Conservation (phyloP, 2,329 filamentous ascomycete genomes). For the Thermothelomyces thermophilus region DNA sequence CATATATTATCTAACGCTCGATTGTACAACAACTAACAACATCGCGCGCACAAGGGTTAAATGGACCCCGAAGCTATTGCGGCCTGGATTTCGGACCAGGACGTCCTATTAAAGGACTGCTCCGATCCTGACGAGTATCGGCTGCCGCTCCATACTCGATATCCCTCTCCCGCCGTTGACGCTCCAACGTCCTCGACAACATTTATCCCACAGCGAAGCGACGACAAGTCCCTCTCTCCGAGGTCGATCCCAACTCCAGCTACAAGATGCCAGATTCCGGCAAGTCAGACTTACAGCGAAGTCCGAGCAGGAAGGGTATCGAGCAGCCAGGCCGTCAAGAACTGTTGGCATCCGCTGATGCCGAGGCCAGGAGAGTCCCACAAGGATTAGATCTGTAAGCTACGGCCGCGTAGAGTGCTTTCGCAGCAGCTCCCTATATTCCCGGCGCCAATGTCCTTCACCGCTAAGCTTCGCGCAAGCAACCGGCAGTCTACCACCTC, state of each 20-base stretch:
- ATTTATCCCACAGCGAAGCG: too few species aligned
- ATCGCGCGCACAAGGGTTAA: background rate
- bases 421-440: background rate
- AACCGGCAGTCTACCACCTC: background rate
- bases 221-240: too few species aligned
- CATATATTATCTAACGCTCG: background rate
- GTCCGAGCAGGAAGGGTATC: too few species aligned
- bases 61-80: conserved; percentile 1
- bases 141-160: too few species aligned
- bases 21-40: background rate
- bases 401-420: background rate
- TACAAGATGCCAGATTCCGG: too few species aligned
- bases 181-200: too few species aligned
- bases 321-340: conserved; percentile 4
- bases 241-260: too few species aligned
- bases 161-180: too few species aligned
- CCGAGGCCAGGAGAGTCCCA: background rate
- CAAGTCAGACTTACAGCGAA: too few species aligned
- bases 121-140: too few species aligned
- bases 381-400: conserved; percentile 1
- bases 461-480: conserved; percentile 1
- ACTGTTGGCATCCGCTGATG: background rate
- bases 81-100: conserved; percentile 2
- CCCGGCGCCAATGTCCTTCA: conserved; percentile 3
- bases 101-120: too few species aligned